Evolutionary conservation across 441 rosid species (phyloP), one percentile per base, ranked within the genome.

Genomic region (Daphne laureola): DNA sequence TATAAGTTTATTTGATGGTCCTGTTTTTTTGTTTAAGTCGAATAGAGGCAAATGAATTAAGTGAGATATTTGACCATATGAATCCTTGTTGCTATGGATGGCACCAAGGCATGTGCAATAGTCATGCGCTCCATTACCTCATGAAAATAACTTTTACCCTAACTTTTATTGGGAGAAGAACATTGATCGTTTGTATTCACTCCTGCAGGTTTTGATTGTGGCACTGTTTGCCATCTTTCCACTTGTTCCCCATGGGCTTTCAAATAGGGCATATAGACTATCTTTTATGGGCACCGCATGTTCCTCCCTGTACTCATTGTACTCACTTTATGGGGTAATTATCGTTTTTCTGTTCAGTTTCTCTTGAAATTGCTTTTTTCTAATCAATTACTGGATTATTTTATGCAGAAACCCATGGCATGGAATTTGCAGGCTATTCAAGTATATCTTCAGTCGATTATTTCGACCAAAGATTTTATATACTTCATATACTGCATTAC

Each of bases 221-320:
- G 93, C 95, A 55, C 70, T 87, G 67, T 86, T 93, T 65, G 95
- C 99, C 51, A 83, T 90, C 60, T 62, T 90, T 65, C 99, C 97
- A 31, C 71, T 93, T 12, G 60, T 82, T 43, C 97, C 97, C 17
- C 70, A 50, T 75, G 69, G 70, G 67, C 89, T 93, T 57, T 82
- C 97, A 14, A 81, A 70, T 54, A 83, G 95, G 72, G 93, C 96
- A 46, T 87, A 85, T 64, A 82, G 97, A 40, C 81, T 90, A 58
- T 83, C 97, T 38, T 85, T 90, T 68, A 73, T 93, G 83, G 98
- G 97, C 77, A 93, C 95, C 35, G 83, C 90, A 0, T 81, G 95
- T 68, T 84, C 93, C 8, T 78, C 93, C 54, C 59, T 87, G 13
- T 89, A 80, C 67, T 87, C 98, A 26, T 65, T 93, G 70, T 90